A percentile compares a stretch with the other conserved stretches of the same genome.
Evolutionary conservation across 2,329 filamentous ascomycete species (phyloP).

Genomic region (Hypoxylon sp.): DNA sequence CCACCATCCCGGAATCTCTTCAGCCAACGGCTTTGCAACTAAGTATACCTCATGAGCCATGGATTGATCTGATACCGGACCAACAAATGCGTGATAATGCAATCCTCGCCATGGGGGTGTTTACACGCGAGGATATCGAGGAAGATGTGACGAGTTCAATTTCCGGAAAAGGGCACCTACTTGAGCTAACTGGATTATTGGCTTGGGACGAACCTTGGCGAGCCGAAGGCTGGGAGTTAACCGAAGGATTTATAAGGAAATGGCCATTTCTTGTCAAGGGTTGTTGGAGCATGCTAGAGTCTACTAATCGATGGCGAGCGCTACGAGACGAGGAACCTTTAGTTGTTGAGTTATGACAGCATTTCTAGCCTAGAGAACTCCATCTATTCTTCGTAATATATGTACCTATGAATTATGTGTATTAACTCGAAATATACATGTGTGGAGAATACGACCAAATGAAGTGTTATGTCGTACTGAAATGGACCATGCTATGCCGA

Average conservation of each 20-base stretch:
- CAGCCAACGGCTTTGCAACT: constrained; percentile 48
- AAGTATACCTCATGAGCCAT: constrained; percentile 45
- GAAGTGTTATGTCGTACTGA: too few relatives aligned
- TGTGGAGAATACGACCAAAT: too few relatives aligned
- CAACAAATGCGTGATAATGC: constrained; percentile 47
- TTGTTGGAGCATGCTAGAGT: constrained; percentile 56
- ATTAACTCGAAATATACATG: too few relatives aligned
- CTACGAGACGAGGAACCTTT: constrained; percentile 48
- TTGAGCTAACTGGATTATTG: constrained; percentile 40
- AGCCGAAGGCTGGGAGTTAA: constrained; percentile 60
- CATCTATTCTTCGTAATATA: background rate
- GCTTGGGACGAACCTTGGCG: constrained; percentile 61
- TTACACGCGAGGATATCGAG: constrained; percentile 40
- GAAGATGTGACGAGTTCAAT: constrained; percentile 34
- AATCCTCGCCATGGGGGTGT: constrained; percentile 31
- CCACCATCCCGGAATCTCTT: constrained; percentile 45
- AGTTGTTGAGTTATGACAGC: constrained; percentile 35
- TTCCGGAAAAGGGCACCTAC: constrained; percentile 25
- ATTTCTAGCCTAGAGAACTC: background rate
- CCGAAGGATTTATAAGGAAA: constrained; percentile 56
- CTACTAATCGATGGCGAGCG: constrained; percentile 60
- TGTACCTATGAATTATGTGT: background rate
- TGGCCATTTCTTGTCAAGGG: constrained; percentile 59
- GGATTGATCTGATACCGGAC: constrained; percentile 48
- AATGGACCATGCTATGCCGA: too few relatives aligned